These are phyloP conservation scores for Lasiosphaeria miniovina DNA, from an alignment of 495 filamentous ascomycete genomes.

Conservation along the genomic window DNA sequence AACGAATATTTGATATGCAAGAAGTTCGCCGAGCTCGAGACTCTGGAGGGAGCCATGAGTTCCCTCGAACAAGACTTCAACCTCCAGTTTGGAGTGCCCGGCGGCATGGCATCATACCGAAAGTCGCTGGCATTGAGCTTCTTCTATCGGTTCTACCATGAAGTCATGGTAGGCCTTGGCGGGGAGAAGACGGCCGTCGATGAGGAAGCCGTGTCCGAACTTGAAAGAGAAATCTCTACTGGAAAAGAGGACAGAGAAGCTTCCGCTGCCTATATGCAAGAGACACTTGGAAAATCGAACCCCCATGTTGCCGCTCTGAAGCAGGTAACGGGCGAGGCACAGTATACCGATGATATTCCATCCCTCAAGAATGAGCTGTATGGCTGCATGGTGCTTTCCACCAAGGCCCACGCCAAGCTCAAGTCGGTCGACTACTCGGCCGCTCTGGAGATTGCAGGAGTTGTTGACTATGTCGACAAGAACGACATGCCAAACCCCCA, in stretches of 20 bases:
- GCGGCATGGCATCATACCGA: conserved; percentile 93
- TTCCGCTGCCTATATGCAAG: conserved; percentile 64
- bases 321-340: conserved; percentile 89
- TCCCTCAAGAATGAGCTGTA: conserved; percentile 82
- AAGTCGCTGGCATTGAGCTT: conserved; percentile 86
- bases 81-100: conserved; percentile 79
- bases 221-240: conserved; percentile 62
- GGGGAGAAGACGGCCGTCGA: conserved; percentile 45
- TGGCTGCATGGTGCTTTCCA: conserved; percentile 82
- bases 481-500: conserved; percentile 65
- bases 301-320: conserved; percentile 91
- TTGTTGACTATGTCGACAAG: conserved; percentile 76
- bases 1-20: conserved; percentile 69
- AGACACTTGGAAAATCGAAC: conserved; percentile 73
- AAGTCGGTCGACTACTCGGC: conserved; percentile 67
- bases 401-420: conserved; percentile 86
- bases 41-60: conserved; percentile 83
- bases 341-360: conserved; percentile 96
- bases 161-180: conserved; percentile 49
- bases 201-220: conserved; percentile 59
- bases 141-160: conserved; percentile 87
- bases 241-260: conserved; percentile 61
- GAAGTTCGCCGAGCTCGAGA: conserved; percentile 73
- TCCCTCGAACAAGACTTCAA: conserved; percentile 84
- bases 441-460: conserved; percentile 76